These are phyloP conservation scores for Crithidia acanthocephali DNA, from an alignment of 208 protist species.

Conservation along the genomic window DNA sequence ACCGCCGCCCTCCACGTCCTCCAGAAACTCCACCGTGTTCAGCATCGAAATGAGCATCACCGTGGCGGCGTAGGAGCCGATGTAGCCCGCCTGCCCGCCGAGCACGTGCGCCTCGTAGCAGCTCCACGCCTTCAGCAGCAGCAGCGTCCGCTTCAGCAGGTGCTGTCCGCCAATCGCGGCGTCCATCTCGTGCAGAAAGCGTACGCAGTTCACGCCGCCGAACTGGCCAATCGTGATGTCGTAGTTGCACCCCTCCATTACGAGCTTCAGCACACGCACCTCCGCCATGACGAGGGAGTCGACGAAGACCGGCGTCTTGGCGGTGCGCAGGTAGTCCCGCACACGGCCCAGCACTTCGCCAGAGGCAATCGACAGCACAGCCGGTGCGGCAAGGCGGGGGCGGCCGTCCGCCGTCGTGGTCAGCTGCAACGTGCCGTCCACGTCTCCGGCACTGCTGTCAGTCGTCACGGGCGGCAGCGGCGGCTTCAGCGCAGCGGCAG, in stretches of 20 bases:
- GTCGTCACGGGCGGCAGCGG: conserved; percentile 45
- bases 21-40: conserved; percentile 88
- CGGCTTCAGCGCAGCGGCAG: conserved; percentile 15
- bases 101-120: conserved; percentile 92
- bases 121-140: conserved; percentile 93
- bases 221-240: conserved; percentile 92
- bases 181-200: conserved; percentile 92
- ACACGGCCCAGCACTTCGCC: conserved; percentile 72
- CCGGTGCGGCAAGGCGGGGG: conserved; percentile 53
- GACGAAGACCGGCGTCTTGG: conserved; percentile 67
- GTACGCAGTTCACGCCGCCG: conserved; percentile 88
- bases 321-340: conserved; percentile 62
- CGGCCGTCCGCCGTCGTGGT: conserved; percentile 40
- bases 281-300: conserved; percentile 83
- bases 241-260: conserved; percentile 87
- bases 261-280: conserved; percentile 89
- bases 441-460: conserved; percentile 61
- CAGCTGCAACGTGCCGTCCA: conserved; percentile 62
- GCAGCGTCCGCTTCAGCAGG: conserved; percentile 90
- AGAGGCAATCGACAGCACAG: conserved; percentile 61
- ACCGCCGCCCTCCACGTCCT: conserved; percentile 50
- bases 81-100: conserved; percentile 86
- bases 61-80: conserved; percentile 91
- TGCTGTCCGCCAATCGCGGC: conserved; percentile 74
- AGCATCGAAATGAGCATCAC: conserved; percentile 92